Percentiles rank a stretch among this genome's conserved stretches.
These are phyloP conservation scores for Cenchrus fungigraminus DNA, from an alignment of 176 grass and related monocot genomes.

Conservation along the genomic window DNA sequence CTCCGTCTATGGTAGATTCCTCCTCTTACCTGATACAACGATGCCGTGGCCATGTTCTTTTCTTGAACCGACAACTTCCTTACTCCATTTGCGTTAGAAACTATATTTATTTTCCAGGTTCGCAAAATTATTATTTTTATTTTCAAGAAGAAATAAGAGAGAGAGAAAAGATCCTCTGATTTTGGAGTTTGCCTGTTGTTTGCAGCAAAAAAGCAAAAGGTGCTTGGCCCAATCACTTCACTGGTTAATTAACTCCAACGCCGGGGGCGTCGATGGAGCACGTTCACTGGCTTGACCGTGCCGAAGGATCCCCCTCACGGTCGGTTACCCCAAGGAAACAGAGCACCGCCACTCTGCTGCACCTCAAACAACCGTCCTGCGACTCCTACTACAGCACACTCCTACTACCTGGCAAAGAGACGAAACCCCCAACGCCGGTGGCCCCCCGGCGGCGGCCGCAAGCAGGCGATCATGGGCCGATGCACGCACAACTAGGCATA, in stretches of 20 bases:
- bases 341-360: neutral
- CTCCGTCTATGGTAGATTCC: no score
- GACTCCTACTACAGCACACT: no score
- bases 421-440: neutral
- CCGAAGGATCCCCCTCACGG: neutral
- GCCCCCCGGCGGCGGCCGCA: neutral
- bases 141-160: no score
- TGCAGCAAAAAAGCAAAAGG: neutral
- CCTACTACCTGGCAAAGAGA: neutral
- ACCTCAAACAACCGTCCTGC: neutral
- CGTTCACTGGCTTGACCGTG: neutral
- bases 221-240: neutral
- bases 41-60: neutral
- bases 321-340: neutral
- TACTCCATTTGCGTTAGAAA: no score
- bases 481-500: constrained; percentile 18
- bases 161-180: neutral
- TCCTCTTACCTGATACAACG: neutral
- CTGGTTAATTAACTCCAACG: constrained; percentile 1
- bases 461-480: neutral
- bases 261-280: neutral
- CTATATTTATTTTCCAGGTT: no score
- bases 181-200: neutral
- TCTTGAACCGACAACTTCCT: neutral
- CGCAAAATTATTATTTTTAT: no score